Evolutionary conservation across 169 alveolate species (phyloP).

Genomic region (Perkinsus chesapeaki): DNA sequence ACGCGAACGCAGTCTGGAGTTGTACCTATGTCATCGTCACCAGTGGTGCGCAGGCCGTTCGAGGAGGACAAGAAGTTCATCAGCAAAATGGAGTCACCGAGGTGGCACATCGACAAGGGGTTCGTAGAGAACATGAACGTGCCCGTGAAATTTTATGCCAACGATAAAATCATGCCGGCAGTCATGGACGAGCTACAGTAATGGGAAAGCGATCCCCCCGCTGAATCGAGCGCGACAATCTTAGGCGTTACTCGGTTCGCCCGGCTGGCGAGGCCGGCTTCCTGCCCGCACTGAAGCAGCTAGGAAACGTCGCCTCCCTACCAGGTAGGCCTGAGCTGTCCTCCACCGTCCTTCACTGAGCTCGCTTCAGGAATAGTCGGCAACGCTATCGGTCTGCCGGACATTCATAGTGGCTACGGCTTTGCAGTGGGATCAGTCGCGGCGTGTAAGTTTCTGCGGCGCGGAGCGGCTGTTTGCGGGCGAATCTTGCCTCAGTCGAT

Average conservation of each 20-base stretch:
- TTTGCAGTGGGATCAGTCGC: constrained; percentile 81
- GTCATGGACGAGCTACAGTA: constrained; percentile 55
- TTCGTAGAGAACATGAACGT: constrained; percentile 70
- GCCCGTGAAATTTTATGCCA: constrained; percentile 60
- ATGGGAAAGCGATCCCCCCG: constrained; percentile 27
- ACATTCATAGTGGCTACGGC: constrained; percentile 74
- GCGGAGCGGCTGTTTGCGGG: neutral
- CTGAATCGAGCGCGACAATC: neutral
- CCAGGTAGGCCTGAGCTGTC: constrained; percentile 65
- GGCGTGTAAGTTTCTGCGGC: constrained; percentile 39
- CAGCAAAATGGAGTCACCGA: neutral
- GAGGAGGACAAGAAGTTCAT: neutral
- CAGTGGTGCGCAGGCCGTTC: neutral
- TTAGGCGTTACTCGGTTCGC: neutral
- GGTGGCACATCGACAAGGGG: constrained; percentile 43
- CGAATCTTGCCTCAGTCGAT: constrained; percentile 28
- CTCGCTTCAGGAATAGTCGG: neutral
- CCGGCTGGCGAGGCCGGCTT: constrained; percentile 47
- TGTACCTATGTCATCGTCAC: neutral
- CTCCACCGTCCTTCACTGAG: neutral
- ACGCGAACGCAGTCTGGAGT: neutral
- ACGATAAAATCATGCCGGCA: constrained; percentile 44
- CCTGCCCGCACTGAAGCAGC: constrained; percentile 74
- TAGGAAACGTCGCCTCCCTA: constrained; percentile 75
- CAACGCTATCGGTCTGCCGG: constrained; percentile 53